These are phyloP conservation scores for Herpetomonas muscarum DNA, from an alignment of 208 protist genomes.

Conservation along the genomic window DNA sequence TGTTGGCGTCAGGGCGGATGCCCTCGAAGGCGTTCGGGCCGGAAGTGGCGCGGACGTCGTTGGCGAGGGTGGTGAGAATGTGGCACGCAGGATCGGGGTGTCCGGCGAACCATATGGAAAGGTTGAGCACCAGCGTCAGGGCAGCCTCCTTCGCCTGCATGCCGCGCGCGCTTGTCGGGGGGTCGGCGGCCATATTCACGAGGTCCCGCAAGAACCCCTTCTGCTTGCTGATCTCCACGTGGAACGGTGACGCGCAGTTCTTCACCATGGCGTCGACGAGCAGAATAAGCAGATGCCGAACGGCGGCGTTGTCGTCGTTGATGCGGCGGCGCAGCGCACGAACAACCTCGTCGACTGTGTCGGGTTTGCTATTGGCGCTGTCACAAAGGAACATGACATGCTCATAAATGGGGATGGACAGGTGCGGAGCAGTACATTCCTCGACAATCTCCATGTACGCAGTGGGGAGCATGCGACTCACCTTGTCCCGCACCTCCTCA, in stretches of 20 bases:
- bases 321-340: conserved; percentile 75
- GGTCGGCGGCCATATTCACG: conserved; percentile 49
- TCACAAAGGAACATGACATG: conserved; percentile 73
- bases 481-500: conserved; percentile 72
- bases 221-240: conserved; percentile 61
- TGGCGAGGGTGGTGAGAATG: conserved; percentile 58
- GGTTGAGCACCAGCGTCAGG: conserved; percentile 67
- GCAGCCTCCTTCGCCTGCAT: conserved; percentile 56
- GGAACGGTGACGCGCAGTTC: conserved; percentile 49
- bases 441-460: conserved; percentile 79
- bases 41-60: conserved; percentile 49
- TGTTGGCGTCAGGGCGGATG: conserved; percentile 45
- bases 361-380: conserved; percentile 46
- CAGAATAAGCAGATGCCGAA: conserved; percentile 65
- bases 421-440: conserved; percentile 62
- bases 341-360: conserved; percentile 60
- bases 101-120: conserved; percentile 80
- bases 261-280: conserved; percentile 68
- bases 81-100: conserved; percentile 57
- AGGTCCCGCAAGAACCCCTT: conserved; percentile 80
- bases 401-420: conserved; percentile 51
- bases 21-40: conserved; percentile 75
- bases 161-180: conserved; percentile 39
- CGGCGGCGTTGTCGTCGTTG: conserved; percentile 48
- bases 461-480: conserved; percentile 62